Evolutionary conservation across 371 early-diverging fungal genomes (phyloP).

Genomic region (Mucor lusitanicus): DNA sequence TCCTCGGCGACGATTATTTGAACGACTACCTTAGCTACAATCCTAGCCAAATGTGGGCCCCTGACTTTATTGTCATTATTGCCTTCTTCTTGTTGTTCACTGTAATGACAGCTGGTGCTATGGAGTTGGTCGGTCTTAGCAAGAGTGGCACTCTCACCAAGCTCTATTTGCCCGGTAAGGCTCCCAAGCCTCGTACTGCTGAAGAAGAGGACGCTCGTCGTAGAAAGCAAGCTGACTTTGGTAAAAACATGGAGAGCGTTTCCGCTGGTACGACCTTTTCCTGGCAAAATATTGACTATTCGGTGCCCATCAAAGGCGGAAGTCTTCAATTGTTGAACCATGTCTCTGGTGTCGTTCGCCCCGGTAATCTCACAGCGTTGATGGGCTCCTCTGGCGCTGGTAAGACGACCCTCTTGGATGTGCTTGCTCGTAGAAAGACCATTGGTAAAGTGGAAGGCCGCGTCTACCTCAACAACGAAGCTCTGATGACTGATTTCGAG

Average conservation of each 20-base stretch:
- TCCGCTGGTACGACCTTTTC: constrained; percentile 54
- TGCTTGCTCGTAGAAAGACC: constrained; percentile 79
- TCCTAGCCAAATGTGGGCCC: constrained; percentile 51
- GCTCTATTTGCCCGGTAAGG: constrained; percentile 50
- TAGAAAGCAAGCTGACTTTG: constrained; percentile 15
- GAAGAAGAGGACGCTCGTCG: constrained; percentile 28
- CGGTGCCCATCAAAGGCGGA: constrained; percentile 61
- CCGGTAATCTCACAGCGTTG: constrained; percentile 74
- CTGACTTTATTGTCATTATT: constrained; percentile 55
- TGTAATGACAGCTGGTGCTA: constrained; percentile 44
- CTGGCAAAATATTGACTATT: constrained; percentile 60
- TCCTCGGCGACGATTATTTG: constrained; percentile 58
- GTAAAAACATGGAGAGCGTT: constrained; percentile 30
- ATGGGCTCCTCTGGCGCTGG: constrained; percentile 90
- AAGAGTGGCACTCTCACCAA: constrained; percentile 54
- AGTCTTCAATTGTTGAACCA: constrained; percentile 53
- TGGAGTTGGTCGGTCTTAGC: constrained; percentile 55
- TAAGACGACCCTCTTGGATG: constrained; percentile 88
- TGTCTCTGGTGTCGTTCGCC: constrained; percentile 56
- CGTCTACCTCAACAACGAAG: constrained; percentile 65
- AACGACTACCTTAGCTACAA: constrained; percentile 33
- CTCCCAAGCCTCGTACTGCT: constrained; percentile 27
- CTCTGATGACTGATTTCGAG: constrained; percentile 59
- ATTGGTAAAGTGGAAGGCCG: constrained; percentile 75
- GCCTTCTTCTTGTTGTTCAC: constrained; percentile 59